Percentiles rank a stretch among this genome's conserved stretches.
These are phyloP conservation scores for Aspergillus nidulans DNA, from an alignment of 495 filamentous ascomycete species.

Conservation along the genomic window DNA sequence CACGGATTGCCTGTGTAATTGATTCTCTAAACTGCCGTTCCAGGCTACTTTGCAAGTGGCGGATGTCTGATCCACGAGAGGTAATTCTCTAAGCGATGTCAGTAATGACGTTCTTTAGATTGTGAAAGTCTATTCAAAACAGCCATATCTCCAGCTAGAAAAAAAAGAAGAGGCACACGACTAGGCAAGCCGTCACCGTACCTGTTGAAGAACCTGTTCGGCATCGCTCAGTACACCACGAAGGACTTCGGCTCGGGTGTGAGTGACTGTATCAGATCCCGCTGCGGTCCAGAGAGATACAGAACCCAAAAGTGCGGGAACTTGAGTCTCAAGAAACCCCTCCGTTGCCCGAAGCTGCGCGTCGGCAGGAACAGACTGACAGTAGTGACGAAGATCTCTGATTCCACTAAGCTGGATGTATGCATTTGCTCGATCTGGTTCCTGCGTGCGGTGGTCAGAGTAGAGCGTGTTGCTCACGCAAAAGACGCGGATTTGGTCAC, in stretches of 20 bases:
- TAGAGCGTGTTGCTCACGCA: constrained; percentile 36
- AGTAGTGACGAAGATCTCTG: constrained; percentile 25
- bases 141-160: too few relatives aligned
- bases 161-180: too few relatives aligned
- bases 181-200: too few relatives aligned
- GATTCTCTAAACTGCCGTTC: too few relatives aligned
- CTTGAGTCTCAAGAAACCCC: constrained; percentile 17
- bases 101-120: too few relatives aligned
- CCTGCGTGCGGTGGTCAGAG: constrained; percentile 8
- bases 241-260: constrained; percentile 11
- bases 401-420: constrained; percentile 30
- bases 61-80: too few relatives aligned
- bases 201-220: too few relatives aligned
- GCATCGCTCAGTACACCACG: too few relatives aligned
- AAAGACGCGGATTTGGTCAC: constrained; percentile 17
- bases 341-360: constrained; percentile 18
- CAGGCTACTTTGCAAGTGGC: too few relatives aligned
- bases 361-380: constrained; percentile 27
- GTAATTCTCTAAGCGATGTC: too few relatives aligned
- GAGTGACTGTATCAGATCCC: constrained; percentile 9
- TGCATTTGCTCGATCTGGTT: neutral
- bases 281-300: constrained; percentile 22
- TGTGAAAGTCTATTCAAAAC: too few relatives aligned
- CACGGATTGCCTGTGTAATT: too few relatives aligned
- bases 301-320: constrained; percentile 24